Conservation (phyloP, 2,329 filamentous ascomycete genomes). For the Cordyceps cateniannulata region DNA sequence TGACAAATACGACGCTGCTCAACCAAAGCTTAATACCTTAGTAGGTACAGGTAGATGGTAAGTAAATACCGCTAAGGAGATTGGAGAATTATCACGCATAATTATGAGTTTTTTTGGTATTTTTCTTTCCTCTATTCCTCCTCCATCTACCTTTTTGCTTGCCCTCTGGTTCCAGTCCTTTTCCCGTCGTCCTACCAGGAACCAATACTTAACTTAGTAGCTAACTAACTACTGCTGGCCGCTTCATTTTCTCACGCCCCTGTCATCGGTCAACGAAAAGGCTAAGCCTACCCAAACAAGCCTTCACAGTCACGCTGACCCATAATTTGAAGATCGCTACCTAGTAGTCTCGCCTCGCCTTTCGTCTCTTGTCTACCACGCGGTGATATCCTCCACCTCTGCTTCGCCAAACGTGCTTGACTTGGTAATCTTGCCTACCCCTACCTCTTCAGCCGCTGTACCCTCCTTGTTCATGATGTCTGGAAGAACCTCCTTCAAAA, state of each 20-base stretch:
- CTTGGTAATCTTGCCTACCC: slow-evolving; percentile 64
- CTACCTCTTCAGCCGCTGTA: slow-evolving; percentile 39
- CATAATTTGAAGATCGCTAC: not conserved
- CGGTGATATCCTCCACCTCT: slow-evolving; percentile 92
- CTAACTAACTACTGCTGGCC: not conserved
- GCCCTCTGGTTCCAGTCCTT: too few species aligned
- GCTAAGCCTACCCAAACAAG: not conserved
- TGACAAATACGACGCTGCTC: not conserved
- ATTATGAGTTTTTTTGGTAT: too few species aligned
- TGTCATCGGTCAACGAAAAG: not conserved
- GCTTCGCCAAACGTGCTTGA: slow-evolving; percentile 92
- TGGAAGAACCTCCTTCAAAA: slow-evolving; percentile 74
- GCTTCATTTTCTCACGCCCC: not conserved
- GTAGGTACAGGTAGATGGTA: too few species aligned
- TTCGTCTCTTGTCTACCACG: slow-evolving; percentile 53
- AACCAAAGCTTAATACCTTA: too few species aligned
- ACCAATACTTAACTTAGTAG: too few species aligned
- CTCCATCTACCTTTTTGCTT: too few species aligned
- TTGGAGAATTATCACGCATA: too few species aligned
- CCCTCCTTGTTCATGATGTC: slow-evolving; percentile 74
- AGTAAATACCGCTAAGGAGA: too few species aligned
- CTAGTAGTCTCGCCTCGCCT: not conserved
- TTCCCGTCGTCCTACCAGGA: not conserved
- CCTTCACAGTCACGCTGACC: not conserved
- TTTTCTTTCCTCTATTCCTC: too few species aligned